phyloP scores from a whole-genome alignment of 2,329 filamentous ascomycete species.

The Aspergillus thermomutatus region DNA sequence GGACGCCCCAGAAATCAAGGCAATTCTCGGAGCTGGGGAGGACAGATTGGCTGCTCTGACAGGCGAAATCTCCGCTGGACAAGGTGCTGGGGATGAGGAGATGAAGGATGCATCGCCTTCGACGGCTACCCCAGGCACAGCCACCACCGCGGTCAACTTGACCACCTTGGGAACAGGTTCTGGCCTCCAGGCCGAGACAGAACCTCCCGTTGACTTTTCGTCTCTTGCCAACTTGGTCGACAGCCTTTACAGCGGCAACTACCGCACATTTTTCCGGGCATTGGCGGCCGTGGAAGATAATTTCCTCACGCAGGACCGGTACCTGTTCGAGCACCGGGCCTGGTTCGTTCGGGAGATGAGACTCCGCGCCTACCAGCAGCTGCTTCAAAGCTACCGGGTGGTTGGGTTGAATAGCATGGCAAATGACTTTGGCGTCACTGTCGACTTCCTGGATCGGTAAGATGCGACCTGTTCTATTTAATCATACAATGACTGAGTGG shows the following conservation, averaged over 20 bases:
- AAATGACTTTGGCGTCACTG: constrained; percentile 90
- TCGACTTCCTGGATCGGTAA: constrained; percentile 93
- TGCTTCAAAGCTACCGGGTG: constrained; percentile 94
- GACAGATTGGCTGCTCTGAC: constrained; percentile 81
- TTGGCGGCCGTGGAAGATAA: constrained; percentile 87
- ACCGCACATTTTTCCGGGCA: constrained; percentile 88
- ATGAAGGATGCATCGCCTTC: constrained; percentile 62
- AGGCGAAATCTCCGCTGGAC: constrained; percentile 76
- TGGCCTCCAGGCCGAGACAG: constrained; percentile 68
- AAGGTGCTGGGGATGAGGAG: constrained; percentile 71
- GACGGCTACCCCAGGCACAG: constrained; percentile 48
- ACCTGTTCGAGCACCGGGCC: constrained; percentile 89
- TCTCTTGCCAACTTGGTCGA: constrained; percentile 83
- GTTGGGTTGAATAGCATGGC: constrained; percentile 98
- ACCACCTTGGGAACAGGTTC: constrained; percentile 70
- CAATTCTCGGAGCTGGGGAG: constrained; percentile 84
- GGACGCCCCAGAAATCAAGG: constrained; percentile 96
- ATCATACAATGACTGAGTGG: constrained; percentile 9
- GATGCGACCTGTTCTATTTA: constrained; percentile 23
- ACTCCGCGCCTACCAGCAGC: constrained; percentile 90
- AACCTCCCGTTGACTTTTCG: constrained; percentile 82
- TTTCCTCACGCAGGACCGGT: constrained; percentile 91
- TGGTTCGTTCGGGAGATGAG: constrained; percentile 99
- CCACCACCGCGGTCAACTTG: constrained; percentile 78
- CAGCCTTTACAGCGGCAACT: constrained; percentile 90